Base-by-base conservation (phyloP, 2,329 filamentous ascomycete species). In the Fusarium redolens region DNA sequence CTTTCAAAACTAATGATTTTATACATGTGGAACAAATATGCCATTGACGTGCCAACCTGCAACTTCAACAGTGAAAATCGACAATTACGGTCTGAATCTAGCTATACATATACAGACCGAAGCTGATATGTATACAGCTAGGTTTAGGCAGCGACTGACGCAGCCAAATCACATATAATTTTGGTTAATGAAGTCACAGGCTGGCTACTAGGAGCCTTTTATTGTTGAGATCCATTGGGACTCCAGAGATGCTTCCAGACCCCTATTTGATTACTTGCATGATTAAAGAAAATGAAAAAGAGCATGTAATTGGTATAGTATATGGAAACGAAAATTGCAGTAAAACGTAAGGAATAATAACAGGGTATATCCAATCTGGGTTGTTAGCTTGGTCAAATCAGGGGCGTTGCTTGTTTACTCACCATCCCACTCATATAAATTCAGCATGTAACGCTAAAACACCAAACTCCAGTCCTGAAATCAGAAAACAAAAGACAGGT, bases 301-400 rank as follows among this genome's bases (percentile, higher is more conserved):
- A 54, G 38, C 5, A 54, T 30, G 50, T 13, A 40, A 15, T 55
- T 35, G 30, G 25, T 57, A 54, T 45, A 25, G 41, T 56, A 43
- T 58, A 35, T 47, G 44, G 18, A 44, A 64, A 55, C 31, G 54
- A 33, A 20, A 59, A 45, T 28, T n/a, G 28, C 18, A 54, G 33
- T 54, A 33, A 44, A 71, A 55, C 31, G 35, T 63, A 63, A 71
- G 35, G 62, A 59, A 68, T 72, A 58, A 59, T 64, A 58, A 67
- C 55, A 55, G 71, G 73, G 65, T 65, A 69, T 77, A 62, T 73
- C 70, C 73, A 72, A 77, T 75, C 75, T 77, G 54, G 18, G 30
- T 30, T 25, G 60, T 77, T 50, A 77, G 74, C 22, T 41, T 55
- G 31, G 17, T 20, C 17, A 11, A 17, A 45, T 51, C 58, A 13